A percentile compares a stretch with the other conserved stretches of the same genome.
phyloP scores from a whole-genome alignment of 257 asterid species.

The Coffea canephora region DNA sequence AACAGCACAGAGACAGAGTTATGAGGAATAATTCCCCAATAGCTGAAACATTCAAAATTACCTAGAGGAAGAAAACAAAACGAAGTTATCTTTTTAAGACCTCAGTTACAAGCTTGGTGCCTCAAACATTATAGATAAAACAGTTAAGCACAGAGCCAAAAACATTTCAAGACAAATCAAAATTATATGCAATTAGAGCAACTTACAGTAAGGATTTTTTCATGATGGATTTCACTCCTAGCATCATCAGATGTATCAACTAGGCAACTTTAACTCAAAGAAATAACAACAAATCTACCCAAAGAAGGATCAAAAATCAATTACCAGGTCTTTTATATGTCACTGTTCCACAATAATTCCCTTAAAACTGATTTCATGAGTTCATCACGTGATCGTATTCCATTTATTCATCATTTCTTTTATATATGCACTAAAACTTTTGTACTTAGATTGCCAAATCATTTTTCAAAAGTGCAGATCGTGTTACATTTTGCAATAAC shows the following conservation, averaged over 20 bases:
- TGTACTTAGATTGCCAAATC: not conserved
- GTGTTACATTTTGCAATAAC: not conserved
- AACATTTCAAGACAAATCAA: too few species aligned
- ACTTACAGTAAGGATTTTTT: not conserved
- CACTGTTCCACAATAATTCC: not conserved
- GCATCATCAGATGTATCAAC: not conserved
- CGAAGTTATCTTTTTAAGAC: not conserved
- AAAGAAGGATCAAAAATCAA: not conserved
- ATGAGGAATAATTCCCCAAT: not conserved
- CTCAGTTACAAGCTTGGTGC: not conserved
- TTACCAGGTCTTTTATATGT: not conserved
- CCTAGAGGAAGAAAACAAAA: not conserved
- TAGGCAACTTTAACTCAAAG: not conserved
- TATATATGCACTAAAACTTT: not conserved
- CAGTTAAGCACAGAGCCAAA: not conserved
- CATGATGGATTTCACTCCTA: not conserved
- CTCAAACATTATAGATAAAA: not conserved
- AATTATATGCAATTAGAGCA: not conserved
- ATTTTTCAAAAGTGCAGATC: not conserved
- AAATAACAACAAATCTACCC: not conserved
- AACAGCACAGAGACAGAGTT: not conserved
- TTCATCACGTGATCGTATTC: not conserved
- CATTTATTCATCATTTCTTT: not conserved
- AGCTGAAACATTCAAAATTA: not conserved
- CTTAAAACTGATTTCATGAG: not conserved